A percentile compares a stretch with the other conserved stretches of the same genome.
phyloP scores from a whole-genome alignment of 768 basidiomycete genomes.

The Russula sp. region DNA sequence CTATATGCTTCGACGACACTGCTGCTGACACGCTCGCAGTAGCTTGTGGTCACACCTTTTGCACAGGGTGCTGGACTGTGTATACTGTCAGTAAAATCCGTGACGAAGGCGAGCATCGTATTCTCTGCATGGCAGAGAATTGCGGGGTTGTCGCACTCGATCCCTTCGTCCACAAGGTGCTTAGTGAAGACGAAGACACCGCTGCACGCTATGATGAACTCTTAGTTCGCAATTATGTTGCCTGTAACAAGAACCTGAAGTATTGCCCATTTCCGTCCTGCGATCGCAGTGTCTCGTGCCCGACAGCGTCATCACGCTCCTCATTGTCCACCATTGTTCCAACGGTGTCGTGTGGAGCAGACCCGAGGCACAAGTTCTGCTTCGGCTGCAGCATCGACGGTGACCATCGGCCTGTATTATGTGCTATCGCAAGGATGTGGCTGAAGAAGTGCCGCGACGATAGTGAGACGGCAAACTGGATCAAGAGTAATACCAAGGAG shows the following conservation, averaged over 20 bases:
- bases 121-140: slow-evolving; percentile 76
- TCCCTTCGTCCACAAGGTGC: slow-evolving; percentile 47
- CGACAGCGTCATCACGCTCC: slow-evolving; percentile 66
- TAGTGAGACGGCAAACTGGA: slow-evolving; percentile 98
- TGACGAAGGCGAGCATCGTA: slow-evolving; percentile 66
- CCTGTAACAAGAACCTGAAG: slow-evolving; percentile 71
- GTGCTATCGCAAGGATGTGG: slow-evolving; percentile 87
- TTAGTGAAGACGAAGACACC: slow-evolving; percentile 47
- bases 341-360: slow-evolving; percentile 76
- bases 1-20: slow-evolving; percentile 86
- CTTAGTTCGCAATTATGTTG: slow-evolving; percentile 84
- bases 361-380: slow-evolving; percentile 71
- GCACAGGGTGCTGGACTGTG: slow-evolving; percentile 75
- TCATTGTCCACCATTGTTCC: slow-evolving; percentile 77
- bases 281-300: slow-evolving; percentile 89
- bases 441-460: slow-evolving; percentile 96
- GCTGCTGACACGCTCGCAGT: slow-evolving; percentile 58
- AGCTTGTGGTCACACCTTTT: slow-evolving; percentile 80
- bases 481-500: slow-evolving; percentile 99
- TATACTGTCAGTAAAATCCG: slow-evolving; percentile 76
- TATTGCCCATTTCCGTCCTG: slow-evolving; percentile 96
- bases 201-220: slow-evolving; percentile 79
- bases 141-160: slow-evolving; percentile 63
- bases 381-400: slow-evolving; percentile 87
- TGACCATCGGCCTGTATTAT: slow-evolving; percentile 90